Evolutionary conservation across 176 grass and related monocot species (phyloP).

Genomic region (Musa itinerans): DNA sequence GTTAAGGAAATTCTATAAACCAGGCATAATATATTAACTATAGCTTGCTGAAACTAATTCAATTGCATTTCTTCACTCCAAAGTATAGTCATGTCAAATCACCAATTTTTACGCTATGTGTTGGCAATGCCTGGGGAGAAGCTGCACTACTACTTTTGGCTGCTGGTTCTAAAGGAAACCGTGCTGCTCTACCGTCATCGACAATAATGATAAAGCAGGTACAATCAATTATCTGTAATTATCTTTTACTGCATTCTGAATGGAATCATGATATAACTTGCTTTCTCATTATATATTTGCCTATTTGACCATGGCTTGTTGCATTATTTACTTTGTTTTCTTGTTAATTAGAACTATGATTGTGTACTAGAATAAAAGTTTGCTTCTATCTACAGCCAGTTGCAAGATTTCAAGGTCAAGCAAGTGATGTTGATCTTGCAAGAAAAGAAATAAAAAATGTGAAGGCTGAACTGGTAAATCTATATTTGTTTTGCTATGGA

Average conservation of each 20-base stretch:
- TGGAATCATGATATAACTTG: not conserved
- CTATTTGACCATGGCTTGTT: not conserved
- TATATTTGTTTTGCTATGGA: not conserved
- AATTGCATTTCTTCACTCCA: constrained; percentile 14
- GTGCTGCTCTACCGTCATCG: constrained; percentile 84
- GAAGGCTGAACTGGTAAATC: constrained; percentile 82
- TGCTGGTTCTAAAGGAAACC: constrained; percentile 79
- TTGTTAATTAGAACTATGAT: constrained; percentile 15
- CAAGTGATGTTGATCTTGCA: constrained; percentile 71
- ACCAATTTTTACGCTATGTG: constrained; percentile 88
- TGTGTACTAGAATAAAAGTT: constrained; percentile 3
- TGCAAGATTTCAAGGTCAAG: constrained; percentile 74
- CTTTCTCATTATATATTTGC: not conserved
- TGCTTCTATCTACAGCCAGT: constrained; percentile 65
- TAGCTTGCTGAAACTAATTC: not conserved
- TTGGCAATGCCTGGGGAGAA: constrained; percentile 98
- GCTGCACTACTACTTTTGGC: constrained; percentile 81
- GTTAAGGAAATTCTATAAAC: not conserved
- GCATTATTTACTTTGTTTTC: not conserved
- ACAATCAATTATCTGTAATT: not conserved
- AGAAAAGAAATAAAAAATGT: constrained; percentile 88
- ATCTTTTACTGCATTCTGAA: not conserved
- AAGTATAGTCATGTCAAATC: constrained; percentile 50
- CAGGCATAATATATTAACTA: not conserved
- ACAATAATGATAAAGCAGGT: constrained; percentile 98